These are phyloP conservation scores for Plasmodium vivax DNA, from an alignment of 169 alveolate species.

Conservation along the genomic window DNA sequence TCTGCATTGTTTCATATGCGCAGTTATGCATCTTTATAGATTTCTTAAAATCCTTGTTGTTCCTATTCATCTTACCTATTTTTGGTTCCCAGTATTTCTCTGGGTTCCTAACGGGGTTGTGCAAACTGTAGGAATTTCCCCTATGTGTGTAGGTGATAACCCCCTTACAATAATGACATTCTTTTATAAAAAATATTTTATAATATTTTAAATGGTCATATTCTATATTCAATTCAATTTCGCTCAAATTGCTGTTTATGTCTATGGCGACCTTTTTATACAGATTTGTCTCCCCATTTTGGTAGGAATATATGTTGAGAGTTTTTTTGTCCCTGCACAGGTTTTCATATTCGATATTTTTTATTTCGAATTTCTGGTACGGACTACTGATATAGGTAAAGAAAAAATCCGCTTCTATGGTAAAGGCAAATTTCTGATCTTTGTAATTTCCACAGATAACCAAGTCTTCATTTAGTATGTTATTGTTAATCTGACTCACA, in stretches of 20 bases:
- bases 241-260: constrained; percentile 6
- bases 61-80: not conserved
- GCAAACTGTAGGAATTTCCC: constrained; percentile 1
- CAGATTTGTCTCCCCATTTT: constrained; percentile 32
- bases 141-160: constrained; percentile 2
- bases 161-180: constrained; percentile 35
- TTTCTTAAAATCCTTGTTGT: not conserved
- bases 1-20: constrained; percentile 3
- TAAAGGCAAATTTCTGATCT: constrained; percentile 28
- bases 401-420: constrained; percentile 49
- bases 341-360: not conserved
- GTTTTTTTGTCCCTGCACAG: constrained; percentile 15
- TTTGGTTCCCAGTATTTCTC: not conserved
- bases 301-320: constrained; percentile 49
- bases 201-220: constrained; percentile 29
- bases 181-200: constrained; percentile 63
- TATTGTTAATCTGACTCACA: constrained; percentile 4
- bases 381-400: constrained; percentile 19
- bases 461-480: constrained; percentile 40
- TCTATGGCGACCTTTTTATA: constrained; percentile 33
- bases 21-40: constrained; percentile 32
- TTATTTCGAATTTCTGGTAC: constrained; percentile 15
- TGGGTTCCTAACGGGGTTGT: not conserved
- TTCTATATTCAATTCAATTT: constrained; percentile 28
- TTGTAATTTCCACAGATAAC: constrained; percentile 56